Base-by-base conservation (phyloP, 2,329 filamentous ascomycete genomes). In the Pleurostoma richardsiae region DNA sequence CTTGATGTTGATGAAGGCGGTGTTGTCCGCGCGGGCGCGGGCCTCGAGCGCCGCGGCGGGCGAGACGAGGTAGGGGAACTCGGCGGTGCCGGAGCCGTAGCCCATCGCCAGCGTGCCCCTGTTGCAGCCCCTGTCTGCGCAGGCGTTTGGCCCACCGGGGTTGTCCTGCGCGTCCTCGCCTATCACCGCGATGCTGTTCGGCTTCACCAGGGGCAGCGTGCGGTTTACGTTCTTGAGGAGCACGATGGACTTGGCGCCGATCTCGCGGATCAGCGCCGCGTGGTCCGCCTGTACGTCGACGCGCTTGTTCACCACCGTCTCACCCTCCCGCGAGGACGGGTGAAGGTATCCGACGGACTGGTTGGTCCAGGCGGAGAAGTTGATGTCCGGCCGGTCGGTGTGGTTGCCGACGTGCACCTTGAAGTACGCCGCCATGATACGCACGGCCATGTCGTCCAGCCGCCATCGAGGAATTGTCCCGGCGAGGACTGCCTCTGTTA, bases 51-150 rank as follows among this genome's bases (percentile, higher is more conserved):
- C 75, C 72, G n/a, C 71, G 58, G 49, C 76, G 0, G 91, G 91
- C 28, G 86, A 80, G 30, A 95, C 70, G 2, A 96, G 74, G 57
- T 94, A 95, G 4, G 87, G 85, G 50, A 90, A 91, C 28, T 95
- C 82, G 3, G 88, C 89, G 0, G 89, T 82, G 3, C 91, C 91
- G 7, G 87, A 92, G 10, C 91, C 91, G 88, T 90, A 96, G 6
- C 90, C 91, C 44, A 85, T 85, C 3, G 80, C 88, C 6, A 96
- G 71, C 1, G 90, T 94, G 3, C 89, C 90, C 50, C 85, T 81
- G 59, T 95, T 92, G 65, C 91, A 96, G 42, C 79, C 83, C 40
- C 88, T 80, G 60, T 96, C 89, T 2, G 67, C 55, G 61, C 91
- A 96, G 4, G 74, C 74, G 58, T 96, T 96, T 4, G 85, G 80